These are phyloP conservation scores for Acer campestre DNA, from an alignment of 345 rosid genomes.

Conservation along the genomic window DNA sequence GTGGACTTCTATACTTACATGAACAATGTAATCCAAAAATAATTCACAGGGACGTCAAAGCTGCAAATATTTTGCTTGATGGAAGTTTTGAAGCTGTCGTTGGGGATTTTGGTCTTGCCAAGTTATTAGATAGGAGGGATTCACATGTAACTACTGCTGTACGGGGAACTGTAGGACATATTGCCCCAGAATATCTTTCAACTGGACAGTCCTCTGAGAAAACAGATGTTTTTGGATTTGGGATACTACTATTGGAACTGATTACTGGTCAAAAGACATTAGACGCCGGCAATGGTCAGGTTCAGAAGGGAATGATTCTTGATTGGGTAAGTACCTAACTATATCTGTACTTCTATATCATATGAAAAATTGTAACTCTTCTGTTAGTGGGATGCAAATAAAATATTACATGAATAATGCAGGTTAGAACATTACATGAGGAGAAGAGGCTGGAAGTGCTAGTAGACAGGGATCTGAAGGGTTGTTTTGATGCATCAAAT, in stretches of 20 bases:
- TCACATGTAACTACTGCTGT: slow-evolving; percentile 96
- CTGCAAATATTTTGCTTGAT: slow-evolving; percentile 90
- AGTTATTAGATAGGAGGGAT: slow-evolving; percentile 78
- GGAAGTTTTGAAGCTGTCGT: slow-evolving; percentile 94
- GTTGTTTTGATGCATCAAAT: slow-evolving; percentile 64
- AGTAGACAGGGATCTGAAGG: slow-evolving; percentile 77
- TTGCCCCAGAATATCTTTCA: slow-evolving; percentile 96
- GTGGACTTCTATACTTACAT: slow-evolving; percentile 92
- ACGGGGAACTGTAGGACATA: slow-evolving; percentile 94
- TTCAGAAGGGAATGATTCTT: slow-evolving; percentile 90
- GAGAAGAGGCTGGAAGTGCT: slow-evolving; percentile 70
- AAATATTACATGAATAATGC: slow-evolving; percentile 20
- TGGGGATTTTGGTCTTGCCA: slow-evolving; percentile 94
- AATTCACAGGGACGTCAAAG: slow-evolving; percentile 94
- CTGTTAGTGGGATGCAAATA: not conserved
- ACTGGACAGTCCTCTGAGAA: slow-evolving; percentile 97
- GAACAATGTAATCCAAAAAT: slow-evolving; percentile 95
- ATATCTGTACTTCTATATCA: not conserved
- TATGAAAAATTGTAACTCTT: not conserved
- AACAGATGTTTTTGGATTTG: slow-evolving; percentile 95
- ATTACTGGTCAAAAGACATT: slow-evolving; percentile 90
- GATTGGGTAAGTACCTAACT: slow-evolving; percentile 60
- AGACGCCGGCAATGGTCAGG: slow-evolving; percentile 80
- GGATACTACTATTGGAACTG: slow-evolving; percentile 89
- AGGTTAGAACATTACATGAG: slow-evolving; percentile 78